Percentiles rank a stretch among this genome's conserved stretches.
phyloP scores from a whole-genome alignment of 805 yeast species.

The Yarrowia yakushimensis region DNA sequence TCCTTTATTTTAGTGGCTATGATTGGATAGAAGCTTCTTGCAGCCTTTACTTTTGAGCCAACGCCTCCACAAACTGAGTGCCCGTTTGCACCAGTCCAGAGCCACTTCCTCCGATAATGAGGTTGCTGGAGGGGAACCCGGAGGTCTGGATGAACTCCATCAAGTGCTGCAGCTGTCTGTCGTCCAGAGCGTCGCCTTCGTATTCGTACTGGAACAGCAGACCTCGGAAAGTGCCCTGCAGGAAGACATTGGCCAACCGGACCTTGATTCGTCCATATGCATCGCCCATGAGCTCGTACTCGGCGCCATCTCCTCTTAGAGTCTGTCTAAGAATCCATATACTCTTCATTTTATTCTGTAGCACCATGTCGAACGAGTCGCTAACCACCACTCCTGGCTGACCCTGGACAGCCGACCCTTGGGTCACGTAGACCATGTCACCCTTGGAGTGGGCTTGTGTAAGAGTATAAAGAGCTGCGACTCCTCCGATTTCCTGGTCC shows the following conservation, averaged over 20 bases:
- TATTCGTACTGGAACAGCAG: constrained; percentile 59
- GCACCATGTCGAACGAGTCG: constrained; percentile 55
- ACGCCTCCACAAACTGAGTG: constrained; percentile 5
- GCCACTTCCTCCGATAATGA: background rate
- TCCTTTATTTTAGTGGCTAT: constrained; percentile 61
- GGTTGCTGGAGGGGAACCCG: constrained; percentile 7
- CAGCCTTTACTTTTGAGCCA: background rate
- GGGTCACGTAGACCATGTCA: constrained; percentile 35
- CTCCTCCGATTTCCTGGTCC: constrained; percentile 14
- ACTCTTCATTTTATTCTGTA: constrained; percentile 58
- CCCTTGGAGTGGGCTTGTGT: constrained; percentile 34
- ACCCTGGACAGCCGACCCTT: constrained; percentile 23
- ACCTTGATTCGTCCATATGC: constrained; percentile 49
- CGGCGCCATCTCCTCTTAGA: constrained; percentile 70
- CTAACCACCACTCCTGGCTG: constrained; percentile 43
- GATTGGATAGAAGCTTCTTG: background rate
- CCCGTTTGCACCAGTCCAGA: constrained; percentile 2
- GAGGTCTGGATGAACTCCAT: constrained; percentile 20
- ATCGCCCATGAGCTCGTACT: constrained; percentile 46
- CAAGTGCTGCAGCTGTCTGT: constrained; percentile 9
- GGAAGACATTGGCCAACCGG: constrained; percentile 64
- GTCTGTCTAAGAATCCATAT: constrained; percentile 68
- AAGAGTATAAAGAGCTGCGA: constrained; percentile 35
- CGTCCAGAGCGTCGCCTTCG: constrained; percentile 6
- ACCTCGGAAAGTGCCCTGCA: constrained; percentile 73